Evolutionary conservation across 2,329 filamentous ascomycete species (phyloP).

Genomic region (Fusarium sp.): DNA sequence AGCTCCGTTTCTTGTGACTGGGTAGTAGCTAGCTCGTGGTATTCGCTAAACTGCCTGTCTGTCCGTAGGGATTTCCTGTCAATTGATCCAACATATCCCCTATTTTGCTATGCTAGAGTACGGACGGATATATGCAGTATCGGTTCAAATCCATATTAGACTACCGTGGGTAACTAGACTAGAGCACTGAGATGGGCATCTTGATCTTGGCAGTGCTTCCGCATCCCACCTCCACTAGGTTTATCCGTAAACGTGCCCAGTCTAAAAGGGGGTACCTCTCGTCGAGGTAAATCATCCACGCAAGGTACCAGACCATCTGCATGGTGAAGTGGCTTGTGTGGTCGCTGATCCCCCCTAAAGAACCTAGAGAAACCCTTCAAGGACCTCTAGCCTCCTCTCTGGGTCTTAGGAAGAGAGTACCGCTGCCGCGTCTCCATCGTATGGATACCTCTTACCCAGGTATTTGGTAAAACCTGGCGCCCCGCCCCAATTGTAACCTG

Average conservation of each 20-base stretch:
- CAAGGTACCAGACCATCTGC: slow-evolving; percentile 33
- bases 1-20: slow-evolving; percentile 25
- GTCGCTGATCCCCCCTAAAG: slow-evolving; percentile 18
- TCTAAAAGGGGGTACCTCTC: slow-evolving; percentile 32
- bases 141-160: slow-evolving; percentile 3
- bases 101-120: slow-evolving; percentile 9
- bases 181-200: neutral
- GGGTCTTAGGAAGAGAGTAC: slow-evolving; percentile 35
- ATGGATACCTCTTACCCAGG: slow-evolving; percentile 42
- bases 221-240: slow-evolving; percentile 34
- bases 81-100: slow-evolving; percentile 17
- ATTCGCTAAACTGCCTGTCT: slow-evolving; percentile 19
- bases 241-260: slow-evolving; percentile 31
- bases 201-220: slow-evolving; percentile 29
- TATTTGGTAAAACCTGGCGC: slow-evolving; percentile 44
- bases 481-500: slow-evolving; percentile 37
- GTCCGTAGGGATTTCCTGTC: slow-evolving; percentile 11
- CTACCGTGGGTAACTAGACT: neutral
- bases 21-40: slow-evolving; percentile 13
- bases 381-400: slow-evolving; percentile 33
- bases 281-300: slow-evolving; percentile 32
- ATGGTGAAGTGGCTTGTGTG: slow-evolving; percentile 40
- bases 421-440: slow-evolving; percentile 40
- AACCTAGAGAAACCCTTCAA: slow-evolving; percentile 31
- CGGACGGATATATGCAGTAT: slow-evolving; percentile 15